Percentiles rank a stretch among this genome's conserved stretches.
These are phyloP conservation scores for Yarrowia divulgata DNA, from an alignment of 805 yeast species.

Conservation along the genomic window DNA sequence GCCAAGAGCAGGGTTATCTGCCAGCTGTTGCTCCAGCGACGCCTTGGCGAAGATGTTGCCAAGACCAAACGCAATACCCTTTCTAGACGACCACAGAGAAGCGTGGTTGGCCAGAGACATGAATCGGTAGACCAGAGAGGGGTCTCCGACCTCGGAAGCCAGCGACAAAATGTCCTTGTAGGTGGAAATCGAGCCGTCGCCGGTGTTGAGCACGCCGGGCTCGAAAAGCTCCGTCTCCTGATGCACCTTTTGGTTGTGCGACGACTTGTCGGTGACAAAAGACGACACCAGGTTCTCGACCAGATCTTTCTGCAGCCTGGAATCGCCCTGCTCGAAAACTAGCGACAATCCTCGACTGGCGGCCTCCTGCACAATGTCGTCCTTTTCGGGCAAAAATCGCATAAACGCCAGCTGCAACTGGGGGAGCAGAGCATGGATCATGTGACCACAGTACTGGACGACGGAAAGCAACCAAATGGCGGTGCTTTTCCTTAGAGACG, in stretches of 20 bases:
- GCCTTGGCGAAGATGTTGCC: conserved; percentile 84
- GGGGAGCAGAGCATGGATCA: conserved; percentile 55
- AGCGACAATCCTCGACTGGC: conserved; percentile 89
- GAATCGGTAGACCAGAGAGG: conserved; percentile 89
- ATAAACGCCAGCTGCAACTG: conserved; percentile 77
- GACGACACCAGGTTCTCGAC: conserved; percentile 76
- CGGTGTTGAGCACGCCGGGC: conserved; percentile 77
- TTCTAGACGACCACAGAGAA: conserved; percentile 88
- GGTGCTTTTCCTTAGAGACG: conserved; percentile 73
- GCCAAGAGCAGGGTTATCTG: conserved; percentile 62
- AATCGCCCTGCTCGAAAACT: conserved; percentile 78
- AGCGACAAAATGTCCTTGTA: conserved; percentile 86
- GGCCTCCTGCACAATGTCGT: conserved; percentile 88
- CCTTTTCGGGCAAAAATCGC: conserved; percentile 78
- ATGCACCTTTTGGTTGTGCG: conserved; percentile 58
- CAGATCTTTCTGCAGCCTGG: conserved; percentile 70
- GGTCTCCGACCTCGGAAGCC: conserved; percentile 96
- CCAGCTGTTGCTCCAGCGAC: conserved; percentile 67
- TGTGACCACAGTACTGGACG: conserved; percentile 72
- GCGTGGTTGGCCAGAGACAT: conserved; percentile 91
- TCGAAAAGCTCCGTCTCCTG: conserved; percentile 86
- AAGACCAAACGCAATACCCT: conserved; percentile 93
- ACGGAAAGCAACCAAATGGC: conserved; percentile 87
- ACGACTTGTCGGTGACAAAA: conserved; percentile 71
- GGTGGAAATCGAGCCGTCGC: conserved; percentile 86